A percentile compares a stretch with the other conserved stretches of the same genome.
phyloP scores from a whole-genome alignment of 192 early-diverging fungal genomes.

The Backusella westeae region DNA sequence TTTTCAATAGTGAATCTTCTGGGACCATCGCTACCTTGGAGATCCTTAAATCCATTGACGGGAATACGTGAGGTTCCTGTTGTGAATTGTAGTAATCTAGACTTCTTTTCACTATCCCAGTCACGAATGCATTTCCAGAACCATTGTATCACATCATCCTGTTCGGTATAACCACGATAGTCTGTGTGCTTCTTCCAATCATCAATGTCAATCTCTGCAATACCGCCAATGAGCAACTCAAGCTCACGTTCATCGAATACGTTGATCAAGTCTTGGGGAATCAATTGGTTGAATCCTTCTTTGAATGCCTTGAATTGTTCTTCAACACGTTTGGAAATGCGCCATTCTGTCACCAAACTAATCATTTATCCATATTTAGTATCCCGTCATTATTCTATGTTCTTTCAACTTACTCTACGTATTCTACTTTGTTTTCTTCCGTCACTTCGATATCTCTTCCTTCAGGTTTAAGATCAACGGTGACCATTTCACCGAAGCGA shows the following conservation, averaged over 20 bases:
- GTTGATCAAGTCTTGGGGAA: conserved; percentile 91
- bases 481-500: conserved; percentile 85
- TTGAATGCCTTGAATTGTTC: conserved; percentile 97
- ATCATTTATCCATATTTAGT: not conserved
- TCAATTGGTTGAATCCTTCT: conserved; percentile 92
- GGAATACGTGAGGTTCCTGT: conserved; percentile 98
- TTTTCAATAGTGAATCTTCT: conserved; percentile 95
- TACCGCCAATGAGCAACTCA: conserved; percentile 94
- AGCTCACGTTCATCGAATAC: conserved; percentile 99
- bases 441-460: conserved; percentile 92
- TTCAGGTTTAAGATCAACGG: conserved; percentile 84
- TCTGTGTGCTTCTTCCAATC: conserved; percentile 99
- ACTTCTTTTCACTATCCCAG: conserved; percentile 94
- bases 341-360: conserved; percentile 81
- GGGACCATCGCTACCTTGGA: conserved; percentile 96
- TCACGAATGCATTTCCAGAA: conserved; percentile 92
- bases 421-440: conserved; percentile 96
- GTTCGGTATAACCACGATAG: conserved; percentile 96
- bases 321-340: conserved; percentile 85
- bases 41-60: conserved; percentile 98
- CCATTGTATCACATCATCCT: conserved; percentile 92
- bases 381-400: no score
- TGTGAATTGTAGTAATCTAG: conserved; percentile 93
- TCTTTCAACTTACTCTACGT: conserved; percentile 62
- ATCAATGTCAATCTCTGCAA: conserved; percentile 94